These are phyloP conservation scores for Termitomyces sp. DNA, from an alignment of 768 basidiomycete genomes.

Conservation along the genomic window DNA sequence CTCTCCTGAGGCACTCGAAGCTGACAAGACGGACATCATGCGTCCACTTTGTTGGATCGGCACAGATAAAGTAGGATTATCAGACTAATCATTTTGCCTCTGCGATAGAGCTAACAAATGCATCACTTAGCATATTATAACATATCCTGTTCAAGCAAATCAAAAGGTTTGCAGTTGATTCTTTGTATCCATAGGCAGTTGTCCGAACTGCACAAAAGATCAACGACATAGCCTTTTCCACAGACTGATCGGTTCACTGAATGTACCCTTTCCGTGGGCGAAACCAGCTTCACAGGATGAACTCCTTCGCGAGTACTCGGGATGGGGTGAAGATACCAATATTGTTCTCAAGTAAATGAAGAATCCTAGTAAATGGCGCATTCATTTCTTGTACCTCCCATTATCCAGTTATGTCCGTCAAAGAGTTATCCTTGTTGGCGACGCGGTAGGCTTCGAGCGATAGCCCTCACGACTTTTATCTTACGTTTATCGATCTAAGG, in stretches of 20 bases:
- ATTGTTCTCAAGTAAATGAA: slow-evolving; percentile 37
- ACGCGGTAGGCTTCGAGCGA: too few species aligned
- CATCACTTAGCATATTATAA: slow-evolving; percentile 42
- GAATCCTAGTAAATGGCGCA: slow-evolving; percentile 44
- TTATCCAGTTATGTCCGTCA: slow-evolving; percentile 37
- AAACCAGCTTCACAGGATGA: slow-evolving; percentile 33
- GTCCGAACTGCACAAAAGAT: slow-evolving; percentile 20
- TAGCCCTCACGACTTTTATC: not conserved
- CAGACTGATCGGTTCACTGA: slow-evolving; percentile 23
- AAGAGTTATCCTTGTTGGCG: slow-evolving; percentile 44
- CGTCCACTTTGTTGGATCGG: slow-evolving; percentile 42
- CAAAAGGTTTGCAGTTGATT: slow-evolving; percentile 27
- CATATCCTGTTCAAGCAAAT: slow-evolving; percentile 40
- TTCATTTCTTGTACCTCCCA: slow-evolving; percentile 44
- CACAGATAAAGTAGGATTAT: slow-evolving; percentile 33
- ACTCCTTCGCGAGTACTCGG: slow-evolving; percentile 34
- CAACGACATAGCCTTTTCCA: slow-evolving; percentile 41
- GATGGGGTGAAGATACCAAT: slow-evolving; percentile 40
- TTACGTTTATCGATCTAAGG: slow-evolving; percentile 24
- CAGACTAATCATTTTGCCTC: not conserved
- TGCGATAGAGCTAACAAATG: not conserved
- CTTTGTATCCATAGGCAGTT: not conserved
- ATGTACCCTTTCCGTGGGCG: slow-evolving; percentile 36
- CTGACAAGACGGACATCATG: slow-evolving; percentile 31
- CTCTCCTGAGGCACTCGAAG: slow-evolving; percentile 29